phyloP scores from a whole-genome alignment of 2,329 filamentous ascomycete species.

The Epichloe gansuensis region DNA sequence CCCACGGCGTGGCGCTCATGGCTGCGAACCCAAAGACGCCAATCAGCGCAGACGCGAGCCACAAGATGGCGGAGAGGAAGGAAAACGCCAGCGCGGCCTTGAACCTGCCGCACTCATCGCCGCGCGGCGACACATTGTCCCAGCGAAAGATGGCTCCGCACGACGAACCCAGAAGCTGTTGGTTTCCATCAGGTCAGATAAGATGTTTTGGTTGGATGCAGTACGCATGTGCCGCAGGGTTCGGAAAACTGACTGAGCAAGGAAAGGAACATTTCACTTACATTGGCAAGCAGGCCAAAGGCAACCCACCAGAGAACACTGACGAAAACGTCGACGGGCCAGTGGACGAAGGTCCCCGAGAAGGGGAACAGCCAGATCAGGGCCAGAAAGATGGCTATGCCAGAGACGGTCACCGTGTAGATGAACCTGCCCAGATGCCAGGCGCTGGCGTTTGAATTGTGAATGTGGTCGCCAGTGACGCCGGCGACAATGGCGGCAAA shows the following conservation, averaged over 20 bases:
- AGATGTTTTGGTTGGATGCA: no score
- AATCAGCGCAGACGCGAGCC: conserved; percentile 52
- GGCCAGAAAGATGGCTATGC: conserved; percentile 54
- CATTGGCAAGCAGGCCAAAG: conserved; percentile 54
- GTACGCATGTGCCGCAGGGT: not conserved
- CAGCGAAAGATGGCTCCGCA: conserved; percentile 51
- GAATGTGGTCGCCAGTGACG: conserved; percentile 55
- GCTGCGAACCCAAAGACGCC: conserved; percentile 41
- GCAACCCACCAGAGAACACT: conserved; percentile 58
- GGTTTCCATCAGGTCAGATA: not conserved
- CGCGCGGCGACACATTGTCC: conserved; percentile 36
- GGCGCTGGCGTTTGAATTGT: conserved; percentile 32
- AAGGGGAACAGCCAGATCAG: conserved; percentile 65
- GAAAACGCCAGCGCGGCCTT: conserved; percentile 60
- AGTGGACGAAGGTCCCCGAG: conserved; percentile 53
- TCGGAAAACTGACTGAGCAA: not conserved
- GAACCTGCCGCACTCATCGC: conserved; percentile 50
- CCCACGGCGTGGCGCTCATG: conserved; percentile 20
- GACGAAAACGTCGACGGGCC: conserved; percentile 58
- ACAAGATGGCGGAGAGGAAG: conserved; percentile 59
- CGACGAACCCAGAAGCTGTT: conserved; percentile 29
- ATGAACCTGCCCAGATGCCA: conserved; percentile 55
- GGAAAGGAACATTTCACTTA: conserved; percentile 23
- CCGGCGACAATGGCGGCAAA: conserved; percentile 64
- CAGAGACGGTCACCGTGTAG: conserved; percentile 62